Conservation (phyloP, 1,284 basidiomycete genomes). For the Apiotrichum laibachii region DNA sequence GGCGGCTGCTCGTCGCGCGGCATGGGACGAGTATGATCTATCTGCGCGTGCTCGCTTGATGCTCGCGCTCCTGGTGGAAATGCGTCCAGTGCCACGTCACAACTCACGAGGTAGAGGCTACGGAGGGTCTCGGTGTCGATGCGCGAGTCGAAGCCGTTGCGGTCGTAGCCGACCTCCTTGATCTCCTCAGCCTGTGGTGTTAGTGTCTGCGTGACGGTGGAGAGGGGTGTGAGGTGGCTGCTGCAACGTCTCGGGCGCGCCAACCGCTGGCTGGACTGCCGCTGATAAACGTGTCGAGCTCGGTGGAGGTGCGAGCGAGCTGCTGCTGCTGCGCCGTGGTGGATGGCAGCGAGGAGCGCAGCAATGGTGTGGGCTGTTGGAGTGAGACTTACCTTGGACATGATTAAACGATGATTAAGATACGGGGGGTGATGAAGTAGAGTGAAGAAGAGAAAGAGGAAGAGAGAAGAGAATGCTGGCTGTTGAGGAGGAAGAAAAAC, state of each 20-base stretch:
- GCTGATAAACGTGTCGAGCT: neutral
- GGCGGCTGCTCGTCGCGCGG: too few species aligned
- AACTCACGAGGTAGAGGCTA: conserved; percentile 75
- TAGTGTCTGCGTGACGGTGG: neutral
- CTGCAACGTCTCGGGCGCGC: neutral
- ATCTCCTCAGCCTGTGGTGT: conserved; percentile 11
- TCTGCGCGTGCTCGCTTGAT: too few species aligned
- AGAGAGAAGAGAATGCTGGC: neutral
- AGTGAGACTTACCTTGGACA: conserved; percentile 1
- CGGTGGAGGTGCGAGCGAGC: too few species aligned
- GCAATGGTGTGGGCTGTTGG: neutral
- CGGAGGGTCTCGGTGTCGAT: conserved; percentile 75
- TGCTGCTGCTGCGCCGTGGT: too few species aligned
- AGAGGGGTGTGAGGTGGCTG: neutral
- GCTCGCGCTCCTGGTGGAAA: too few species aligned
- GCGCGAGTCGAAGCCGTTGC: conserved; percentile 83
- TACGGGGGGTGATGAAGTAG: neutral
- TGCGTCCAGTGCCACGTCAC: neutral
- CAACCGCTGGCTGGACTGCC: neutral
- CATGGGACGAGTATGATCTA: too few species aligned
- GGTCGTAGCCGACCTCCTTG: conserved; percentile 65
- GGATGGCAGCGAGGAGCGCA: too few species aligned
- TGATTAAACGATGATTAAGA: neutral
- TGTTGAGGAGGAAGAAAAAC: neutral
- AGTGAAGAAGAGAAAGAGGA: neutral